A percentile compares a stretch with the other conserved stretches of the same genome.
Conservation (phyloP, 2,329 filamentous ascomycete genomes). For the Pseudogymnoascus sp. region DNA sequence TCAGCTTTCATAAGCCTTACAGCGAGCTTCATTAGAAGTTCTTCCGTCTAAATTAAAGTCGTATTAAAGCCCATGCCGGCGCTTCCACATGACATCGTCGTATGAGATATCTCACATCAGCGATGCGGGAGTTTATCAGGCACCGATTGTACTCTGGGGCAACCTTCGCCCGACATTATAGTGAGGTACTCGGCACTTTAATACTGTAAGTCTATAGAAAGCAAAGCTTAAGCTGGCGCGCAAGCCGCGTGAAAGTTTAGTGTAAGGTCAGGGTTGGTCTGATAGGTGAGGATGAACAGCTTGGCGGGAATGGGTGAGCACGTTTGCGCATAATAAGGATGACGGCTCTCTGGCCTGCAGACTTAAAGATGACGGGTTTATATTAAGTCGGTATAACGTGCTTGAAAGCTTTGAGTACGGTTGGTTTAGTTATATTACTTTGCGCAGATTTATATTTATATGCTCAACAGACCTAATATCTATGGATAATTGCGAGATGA, state of each 20-base stretch:
- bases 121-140: not conserved
- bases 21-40: not conserved
- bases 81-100: not conserved
- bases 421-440: not conserved
- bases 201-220: not conserved
- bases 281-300: not conserved
- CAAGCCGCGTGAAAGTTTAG: not conserved
- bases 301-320: not conserved
- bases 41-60: not conserved
- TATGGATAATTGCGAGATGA: not conserved
- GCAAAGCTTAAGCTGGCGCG: not conserved
- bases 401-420: not conserved
- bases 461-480: not conserved
- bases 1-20: not conserved
- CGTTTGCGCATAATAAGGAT: not conserved
- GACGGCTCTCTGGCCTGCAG: not conserved
- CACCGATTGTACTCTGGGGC: not conserved
- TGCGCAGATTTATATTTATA: not conserved
- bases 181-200: not conserved
- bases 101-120: not conserved
- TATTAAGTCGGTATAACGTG: not conserved
- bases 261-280: not conserved
- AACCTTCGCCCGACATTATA: not conserved
- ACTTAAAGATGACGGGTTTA: not conserved
- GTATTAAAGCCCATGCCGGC: not conserved